Evolutionary conservation across 495 filamentous ascomycete species (phyloP), one percentile per base, ranked within the genome.

Genomic region (Cairneyella variabilis): DNA sequence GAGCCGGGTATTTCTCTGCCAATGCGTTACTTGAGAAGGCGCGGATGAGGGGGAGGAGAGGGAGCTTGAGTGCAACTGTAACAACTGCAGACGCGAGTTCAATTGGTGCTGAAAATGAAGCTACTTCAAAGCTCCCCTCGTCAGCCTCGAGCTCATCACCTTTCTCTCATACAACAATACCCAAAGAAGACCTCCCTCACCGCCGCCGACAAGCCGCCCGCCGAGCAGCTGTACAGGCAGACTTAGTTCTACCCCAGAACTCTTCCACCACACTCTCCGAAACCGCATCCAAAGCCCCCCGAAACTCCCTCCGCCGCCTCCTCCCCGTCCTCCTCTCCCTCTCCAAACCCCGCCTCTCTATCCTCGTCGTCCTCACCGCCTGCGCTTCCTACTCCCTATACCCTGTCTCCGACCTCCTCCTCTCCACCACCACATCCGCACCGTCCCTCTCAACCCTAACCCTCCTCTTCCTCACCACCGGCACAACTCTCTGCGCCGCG

Each of bases 351-450:
- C 90, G 95, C 38, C 82, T 98, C 37, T 92, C 91, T 12, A 85
- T 96, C 53, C 77, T 98, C 21, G 86, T 98, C 52, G 84, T 97
- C 27, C 83, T 97, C 43, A 90, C 90, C 0, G 91, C 95, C 10
- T 95, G 91, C 53, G 84, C 90, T 2, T 84, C 93, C 23, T 98
- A 98, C 69, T 88, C 88, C 6, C 80, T 97, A 56, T 97, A 95
- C 66, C 93, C 93, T 0, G 85, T 96, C 7, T 86, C 88, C 8
- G 81, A 82, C 18, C 77, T 92, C 37, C 78, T 90, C 37, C 83
- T 84, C 21, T 82, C 88, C 22, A 75, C 83, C 10, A 80, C 86
- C 43, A 83, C 85, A 22, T 76, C 78, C 38, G 83, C 89, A 16
- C 92, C 93, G 0, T 92, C 90, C 8, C 82, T 98, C 41, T 90